phyloP scores from a whole-genome alignment of 1,284 basidiomycete genomes.

The Cutaneotrichosporon sp. region DNA sequence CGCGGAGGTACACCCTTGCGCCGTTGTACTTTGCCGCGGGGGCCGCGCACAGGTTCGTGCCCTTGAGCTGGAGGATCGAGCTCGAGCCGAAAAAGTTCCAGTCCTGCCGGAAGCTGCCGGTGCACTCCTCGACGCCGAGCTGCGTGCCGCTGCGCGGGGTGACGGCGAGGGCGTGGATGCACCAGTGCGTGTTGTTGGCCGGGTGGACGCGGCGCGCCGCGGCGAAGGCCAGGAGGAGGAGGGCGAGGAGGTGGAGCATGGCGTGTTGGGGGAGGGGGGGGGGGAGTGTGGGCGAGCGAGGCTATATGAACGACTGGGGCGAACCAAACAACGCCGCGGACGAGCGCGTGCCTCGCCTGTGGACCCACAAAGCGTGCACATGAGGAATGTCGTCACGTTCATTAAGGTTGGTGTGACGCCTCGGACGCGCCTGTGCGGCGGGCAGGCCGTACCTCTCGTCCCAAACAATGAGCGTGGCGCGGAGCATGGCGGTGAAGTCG shows the following conservation, averaged over 20 bases:
- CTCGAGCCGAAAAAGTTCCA: constrained; percentile 5
- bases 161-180: neutral
- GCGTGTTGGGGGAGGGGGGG: neutral
- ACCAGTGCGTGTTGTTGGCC: neutral
- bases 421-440: neutral
- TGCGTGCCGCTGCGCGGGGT: neutral
- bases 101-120: neutral
- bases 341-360: too few species aligned
- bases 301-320: too few species aligned
- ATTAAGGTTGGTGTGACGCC: constrained; percentile 1
- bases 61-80: neutral
- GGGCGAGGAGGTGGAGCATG: neutral
- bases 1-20: neutral
- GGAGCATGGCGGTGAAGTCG: too few species aligned
- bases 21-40: neutral
- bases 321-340: neutral
- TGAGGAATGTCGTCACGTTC: neutral
- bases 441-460: neutral
- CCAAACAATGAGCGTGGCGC: neutral
- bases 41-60: neutral
- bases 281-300: neutral
- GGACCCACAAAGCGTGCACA: neutral
- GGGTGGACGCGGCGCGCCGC: neutral
- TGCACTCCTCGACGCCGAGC: neutral
- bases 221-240: neutral